A percentile compares a stretch with the other conserved stretches of the same genome.
phyloP scores from a whole-genome alignment of 176 grass and related monocot genomes.

The Raddia distichophylla region DNA sequence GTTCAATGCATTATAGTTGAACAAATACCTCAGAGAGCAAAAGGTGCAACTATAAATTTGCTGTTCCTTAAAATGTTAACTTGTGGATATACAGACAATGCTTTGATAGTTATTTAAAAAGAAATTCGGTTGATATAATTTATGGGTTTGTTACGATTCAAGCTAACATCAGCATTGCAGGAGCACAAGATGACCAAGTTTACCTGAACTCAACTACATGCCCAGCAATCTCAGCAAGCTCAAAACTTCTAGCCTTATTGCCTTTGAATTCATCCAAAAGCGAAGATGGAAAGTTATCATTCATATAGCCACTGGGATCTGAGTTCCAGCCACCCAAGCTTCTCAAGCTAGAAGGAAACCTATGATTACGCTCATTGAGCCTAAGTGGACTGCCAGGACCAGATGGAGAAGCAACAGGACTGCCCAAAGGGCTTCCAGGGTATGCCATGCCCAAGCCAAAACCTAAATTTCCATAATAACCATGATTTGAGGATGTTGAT shows the following conservation, averaged over 20 bases:
- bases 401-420: slow-evolving; percentile 61
- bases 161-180: slow-evolving; percentile 23
- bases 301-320: slow-evolving; percentile 63
- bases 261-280: slow-evolving; percentile 96
- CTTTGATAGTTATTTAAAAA: not conserved
- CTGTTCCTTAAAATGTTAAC: not conserved
- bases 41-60: slow-evolving; percentile 1
- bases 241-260: slow-evolving; percentile 91
- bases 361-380: slow-evolving; percentile 68
- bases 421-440: slow-evolving; percentile 77
- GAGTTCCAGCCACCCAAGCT: slow-evolving; percentile 63
- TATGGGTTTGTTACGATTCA: slow-evolving; percentile 8
- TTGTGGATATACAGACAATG: slow-evolving; percentile 31
- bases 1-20: not conserved
- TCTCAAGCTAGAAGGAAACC: slow-evolving; percentile 63
- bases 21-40: not conserved
- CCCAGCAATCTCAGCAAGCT: slow-evolving; percentile 88
- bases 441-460: slow-evolving; percentile 70
- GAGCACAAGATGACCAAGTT: slow-evolving; percentile 22
- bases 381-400: slow-evolving; percentile 72
- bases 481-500: slow-evolving; percentile 58
- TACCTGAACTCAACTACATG: slow-evolving; percentile 98
- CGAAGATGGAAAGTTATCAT: slow-evolving; percentile 74
- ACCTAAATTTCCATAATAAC: slow-evolving; percentile 65
- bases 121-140: not conserved